Evolutionary conservation across 192 early-diverging fungal genomes (phyloP).

Genomic region (Spizellomyces sp.): DNA sequence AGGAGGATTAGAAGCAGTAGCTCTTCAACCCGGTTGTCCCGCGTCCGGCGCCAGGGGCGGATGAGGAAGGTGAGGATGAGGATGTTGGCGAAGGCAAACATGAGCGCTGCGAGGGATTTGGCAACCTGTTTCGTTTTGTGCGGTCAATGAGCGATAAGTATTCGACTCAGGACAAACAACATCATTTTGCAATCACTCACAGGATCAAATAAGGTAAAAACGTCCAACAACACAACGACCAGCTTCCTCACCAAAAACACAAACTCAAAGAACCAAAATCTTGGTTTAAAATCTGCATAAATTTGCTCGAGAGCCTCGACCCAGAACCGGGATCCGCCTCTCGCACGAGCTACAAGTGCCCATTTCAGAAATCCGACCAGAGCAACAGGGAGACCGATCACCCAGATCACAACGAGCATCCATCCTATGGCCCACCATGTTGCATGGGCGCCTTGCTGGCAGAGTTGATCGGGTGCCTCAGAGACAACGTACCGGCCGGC

Average conservation of each 20-base stretch:
- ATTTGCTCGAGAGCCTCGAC: conserved; percentile 20
- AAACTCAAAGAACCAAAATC: conserved; percentile 28
- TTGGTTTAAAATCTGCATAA: conserved; percentile 23
- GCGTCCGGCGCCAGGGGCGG: conserved; percentile 20
- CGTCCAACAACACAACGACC: conserved; percentile 20
- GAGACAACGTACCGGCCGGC: conserved; percentile 20
- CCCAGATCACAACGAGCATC: conserved; percentile 16
- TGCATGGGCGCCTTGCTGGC: conserved; percentile 12
- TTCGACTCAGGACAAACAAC: neutral
- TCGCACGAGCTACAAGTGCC: conserved; percentile 8
- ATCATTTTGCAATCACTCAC: conserved; percentile 8
- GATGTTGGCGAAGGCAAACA: conserved; percentile 18
- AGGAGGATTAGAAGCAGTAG: conserved; percentile 19
- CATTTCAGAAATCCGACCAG: conserved; percentile 25
- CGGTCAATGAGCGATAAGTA: neutral
- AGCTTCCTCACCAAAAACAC: conserved; percentile 19
- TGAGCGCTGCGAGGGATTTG: conserved; percentile 14
- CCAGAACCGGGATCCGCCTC: conserved; percentile 21
- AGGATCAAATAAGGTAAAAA: conserved; percentile 20
- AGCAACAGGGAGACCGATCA: conserved; percentile 11
- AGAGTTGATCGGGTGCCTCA: conserved; percentile 21
- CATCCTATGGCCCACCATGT: conserved; percentile 21
- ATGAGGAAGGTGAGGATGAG: conserved; percentile 10
- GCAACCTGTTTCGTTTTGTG: conserved; percentile 3
- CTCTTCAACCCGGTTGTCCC: conserved; percentile 22